Evolutionary conservation across 257 asterid genomes (phyloP).

Genomic region (Petrea volubilis): DNA sequence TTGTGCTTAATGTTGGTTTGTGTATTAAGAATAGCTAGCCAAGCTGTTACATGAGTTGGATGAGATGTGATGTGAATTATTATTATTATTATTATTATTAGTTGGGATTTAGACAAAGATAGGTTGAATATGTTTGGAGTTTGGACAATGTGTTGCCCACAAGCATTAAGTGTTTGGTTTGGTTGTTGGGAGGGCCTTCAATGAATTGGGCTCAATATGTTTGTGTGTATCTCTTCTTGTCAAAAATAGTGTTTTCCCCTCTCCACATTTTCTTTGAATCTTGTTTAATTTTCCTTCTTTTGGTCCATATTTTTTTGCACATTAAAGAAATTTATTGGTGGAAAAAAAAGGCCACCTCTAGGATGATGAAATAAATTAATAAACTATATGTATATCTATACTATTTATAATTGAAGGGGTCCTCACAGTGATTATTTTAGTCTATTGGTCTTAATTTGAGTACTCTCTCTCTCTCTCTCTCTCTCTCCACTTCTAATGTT

Average conservation of each 20-base stretch:
- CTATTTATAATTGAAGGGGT: too few relatives aligned
- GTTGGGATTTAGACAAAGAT: not conserved
- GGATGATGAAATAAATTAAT: too few relatives aligned
- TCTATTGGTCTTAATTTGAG: too few relatives aligned
- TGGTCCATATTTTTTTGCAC: not conserved
- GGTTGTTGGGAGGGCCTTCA: slow-evolving; percentile 14
- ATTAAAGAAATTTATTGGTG: not conserved
- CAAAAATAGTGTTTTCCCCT: not conserved
- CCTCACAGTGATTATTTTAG: too few relatives aligned
- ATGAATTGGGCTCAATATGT: not conserved
- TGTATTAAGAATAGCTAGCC: not conserved
- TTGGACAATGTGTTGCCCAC: slow-evolving; percentile 11
- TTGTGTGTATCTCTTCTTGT: not conserved
- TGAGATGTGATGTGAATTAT: not conserved
- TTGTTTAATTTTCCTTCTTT: not conserved
- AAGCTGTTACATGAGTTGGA: slow-evolving; percentile 2
- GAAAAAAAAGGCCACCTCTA: too few relatives aligned
- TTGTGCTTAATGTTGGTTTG: not conserved
- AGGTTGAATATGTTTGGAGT: slow-evolving; percentile 16
- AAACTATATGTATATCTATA: too few relatives aligned
- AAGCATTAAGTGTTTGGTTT: not conserved
- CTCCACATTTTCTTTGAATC: not conserved
- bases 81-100: not conserved
- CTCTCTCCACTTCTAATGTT: too few relatives aligned
- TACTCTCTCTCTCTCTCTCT: too few relatives aligned